Base-by-base conservation (phyloP, 1,284 basidiomycete species). In the Grifola frondosa region DNA sequence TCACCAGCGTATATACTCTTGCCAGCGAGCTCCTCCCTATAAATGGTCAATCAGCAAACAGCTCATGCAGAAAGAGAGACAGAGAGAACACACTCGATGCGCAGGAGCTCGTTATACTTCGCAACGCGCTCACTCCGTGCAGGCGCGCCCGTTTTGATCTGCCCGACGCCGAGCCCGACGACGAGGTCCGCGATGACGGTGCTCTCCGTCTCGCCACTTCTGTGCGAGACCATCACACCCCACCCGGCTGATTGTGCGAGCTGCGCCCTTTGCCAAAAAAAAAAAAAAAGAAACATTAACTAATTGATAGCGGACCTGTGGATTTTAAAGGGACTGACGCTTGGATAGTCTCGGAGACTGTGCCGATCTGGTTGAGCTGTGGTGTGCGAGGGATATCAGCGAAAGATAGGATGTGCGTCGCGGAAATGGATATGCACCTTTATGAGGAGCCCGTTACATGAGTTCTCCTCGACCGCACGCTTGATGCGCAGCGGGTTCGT, bases 161-260 rank as follows among this genome's bases (percentile, higher is more conserved):
- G 90, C 57, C 95, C 95, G 45, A 79, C 80, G 56, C 91, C 91
- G 58, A 98, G 91, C 46, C 88, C 97, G 57, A 99, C 94, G 52
- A 87, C 85, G 55, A 99, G 86, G 74, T 99, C 96, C 56, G 97
- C 92, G 63, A 99, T 99, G 71, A 96, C 83, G 48, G 92, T 96
- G 74, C 92, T 94, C 73, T 92, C 90, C 30, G 91, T 92, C 77
- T 98, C 95, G 67, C 96, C 96, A 53, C 88, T 94, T 60, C 97
- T 93, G 83, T 99, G 97, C 53, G 95, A 98, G 67, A 97, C 90
- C 96, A 99, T 99, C 73, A 98, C 91, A 68, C 91, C 94, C 96
- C 96, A 99, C 53, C 91, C 91, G 65, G 94, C 92, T 30, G 91
- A 94, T 72, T 98, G 95, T 42, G 95, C 72, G 63, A 99, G 91